A percentile compares a stretch with the other conserved stretches of the same genome.
Conservation (phyloP, 2,329 filamentous ascomycete genomes). For the Sporothrix pallida region DNA sequence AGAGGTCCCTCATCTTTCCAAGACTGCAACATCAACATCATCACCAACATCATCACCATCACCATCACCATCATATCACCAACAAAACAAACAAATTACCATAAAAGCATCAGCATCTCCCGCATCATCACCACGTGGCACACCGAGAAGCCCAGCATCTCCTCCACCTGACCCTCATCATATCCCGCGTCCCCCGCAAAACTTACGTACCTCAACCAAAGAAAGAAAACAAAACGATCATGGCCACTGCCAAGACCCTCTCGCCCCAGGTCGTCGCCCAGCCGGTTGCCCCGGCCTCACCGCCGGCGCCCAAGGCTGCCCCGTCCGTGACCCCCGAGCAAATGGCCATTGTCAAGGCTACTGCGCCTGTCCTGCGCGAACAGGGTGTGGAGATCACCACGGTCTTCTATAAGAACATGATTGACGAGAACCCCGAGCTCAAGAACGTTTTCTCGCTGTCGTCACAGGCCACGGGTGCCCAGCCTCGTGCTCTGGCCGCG, state of each 20-base stretch:
- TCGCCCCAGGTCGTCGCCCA: conserved; percentile 1
- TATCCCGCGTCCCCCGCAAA: not conserved
- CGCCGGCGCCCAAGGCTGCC: not conserved
- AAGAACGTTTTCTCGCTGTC: conserved; percentile 73
- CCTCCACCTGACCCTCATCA: not conserved
- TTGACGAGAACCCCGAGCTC: conserved; percentile 67
- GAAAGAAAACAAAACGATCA: not conserved
- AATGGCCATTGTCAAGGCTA: conserved; percentile 75
- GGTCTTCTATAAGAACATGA: conserved; percentile 73
- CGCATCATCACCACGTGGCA: not conserved
- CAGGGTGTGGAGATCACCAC: conserved; percentile 74
- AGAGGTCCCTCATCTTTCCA: not conserved
- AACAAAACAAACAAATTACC: not conserved
- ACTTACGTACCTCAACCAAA: not conserved
- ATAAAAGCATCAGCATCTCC: not conserved
- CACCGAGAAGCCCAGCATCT: not conserved
- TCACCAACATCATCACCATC: not conserved
- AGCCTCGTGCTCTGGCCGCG: conserved; percentile 71
- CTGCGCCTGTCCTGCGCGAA: conserved; percentile 71
- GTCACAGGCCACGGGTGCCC: conserved; percentile 70
- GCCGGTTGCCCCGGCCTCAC: not conserved
- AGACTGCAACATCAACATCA: not conserved
- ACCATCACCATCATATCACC: not conserved
- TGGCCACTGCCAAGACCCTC: conserved; percentile 4
- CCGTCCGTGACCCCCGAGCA: conserved; percentile 65